These are phyloP conservation scores for Cicer chorassanicum DNA, from an alignment of 306 rosid genomes.

Conservation along the genomic window DNA sequence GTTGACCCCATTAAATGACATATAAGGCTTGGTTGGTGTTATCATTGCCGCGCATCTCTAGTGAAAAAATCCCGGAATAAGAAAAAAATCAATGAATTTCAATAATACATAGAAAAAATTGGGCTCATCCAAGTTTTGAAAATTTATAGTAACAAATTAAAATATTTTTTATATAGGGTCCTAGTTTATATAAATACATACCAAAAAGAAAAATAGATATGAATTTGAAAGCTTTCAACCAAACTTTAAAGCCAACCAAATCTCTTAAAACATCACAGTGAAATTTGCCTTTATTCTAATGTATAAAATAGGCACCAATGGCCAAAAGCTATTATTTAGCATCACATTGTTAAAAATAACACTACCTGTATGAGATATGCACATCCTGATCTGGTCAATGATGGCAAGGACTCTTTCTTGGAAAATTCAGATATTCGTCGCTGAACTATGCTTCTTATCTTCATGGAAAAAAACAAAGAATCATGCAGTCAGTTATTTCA, in stretches of 20 bases:
- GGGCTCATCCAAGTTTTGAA: not conserved
- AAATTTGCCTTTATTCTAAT: constrained; percentile 8
- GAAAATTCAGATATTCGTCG: constrained; percentile 89
- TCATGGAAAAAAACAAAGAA: constrained; percentile 46
- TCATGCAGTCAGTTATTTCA: constrained; percentile 41
- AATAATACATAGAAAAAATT: not conserved
- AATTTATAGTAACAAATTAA: not conserved
- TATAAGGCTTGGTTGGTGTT: constrained; percentile 5
- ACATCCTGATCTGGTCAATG: constrained; percentile 97
- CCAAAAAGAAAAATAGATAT: not conserved
- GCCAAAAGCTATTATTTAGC: constrained; percentile 23
- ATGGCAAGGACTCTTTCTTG: constrained; percentile 95
- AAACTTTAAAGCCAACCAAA: constrained; percentile 21
- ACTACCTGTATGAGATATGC: constrained; percentile 93
- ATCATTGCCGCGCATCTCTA: not conserved
- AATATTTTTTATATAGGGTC: not conserved
- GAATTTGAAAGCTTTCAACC: not conserved
- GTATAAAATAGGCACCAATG: constrained; percentile 4
- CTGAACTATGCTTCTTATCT: constrained; percentile 89
- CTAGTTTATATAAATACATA: not conserved
- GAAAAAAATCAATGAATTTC: not conserved
- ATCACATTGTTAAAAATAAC: constrained; percentile 28
- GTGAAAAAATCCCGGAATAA: too few species aligned
- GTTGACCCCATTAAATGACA: not conserved
- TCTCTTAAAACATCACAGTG: constrained; percentile 15